These are phyloP conservation scores for Leishmania arabica DNA, from an alignment of 208 protist genomes.

Conservation along the genomic window DNA sequence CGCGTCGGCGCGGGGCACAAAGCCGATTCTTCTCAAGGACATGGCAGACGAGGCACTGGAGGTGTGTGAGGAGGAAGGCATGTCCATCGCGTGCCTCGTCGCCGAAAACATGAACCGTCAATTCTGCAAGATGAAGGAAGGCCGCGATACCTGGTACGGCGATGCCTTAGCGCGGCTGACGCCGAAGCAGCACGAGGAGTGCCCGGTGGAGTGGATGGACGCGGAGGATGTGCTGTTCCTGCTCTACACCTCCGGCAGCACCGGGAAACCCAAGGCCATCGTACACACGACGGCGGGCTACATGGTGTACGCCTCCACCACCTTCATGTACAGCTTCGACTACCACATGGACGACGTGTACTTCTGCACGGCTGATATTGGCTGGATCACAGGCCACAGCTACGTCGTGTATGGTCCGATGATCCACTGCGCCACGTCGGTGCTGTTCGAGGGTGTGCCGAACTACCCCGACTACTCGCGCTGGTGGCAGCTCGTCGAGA, in stretches of 20 bases:
- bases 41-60: constrained; percentile 81
- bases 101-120: constrained; percentile 46
- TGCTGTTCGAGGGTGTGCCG: constrained; percentile 96
- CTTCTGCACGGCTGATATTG: constrained; percentile 91
- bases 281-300: constrained; percentile 95
- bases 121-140: constrained; percentile 52
- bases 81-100: constrained; percentile 48
- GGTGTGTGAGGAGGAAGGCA: constrained; percentile 32
- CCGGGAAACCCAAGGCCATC: constrained; percentile 97
- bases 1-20: constrained; percentile 77
- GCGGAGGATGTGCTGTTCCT: constrained; percentile 97
- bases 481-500: constrained; percentile 95
- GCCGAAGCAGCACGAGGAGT: constrained; percentile 35
- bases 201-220: constrained; percentile 90
- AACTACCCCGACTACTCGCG: constrained; percentile 85
- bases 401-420: constrained; percentile 99
- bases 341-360: constrained; percentile 96
- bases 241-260: constrained; percentile 98
- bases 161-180: constrained; percentile 52
- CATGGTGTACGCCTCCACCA: constrained; percentile 92
- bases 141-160: constrained; percentile 75
- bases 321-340: constrained; percentile 97
- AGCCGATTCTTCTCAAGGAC: constrained; percentile 89
- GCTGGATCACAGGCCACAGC: constrained; percentile 98
- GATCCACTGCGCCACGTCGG: constrained; percentile 93